These are phyloP conservation scores for Spathaspora boniae DNA, from an alignment of 805 yeast genomes.

Conservation along the genomic window DNA sequence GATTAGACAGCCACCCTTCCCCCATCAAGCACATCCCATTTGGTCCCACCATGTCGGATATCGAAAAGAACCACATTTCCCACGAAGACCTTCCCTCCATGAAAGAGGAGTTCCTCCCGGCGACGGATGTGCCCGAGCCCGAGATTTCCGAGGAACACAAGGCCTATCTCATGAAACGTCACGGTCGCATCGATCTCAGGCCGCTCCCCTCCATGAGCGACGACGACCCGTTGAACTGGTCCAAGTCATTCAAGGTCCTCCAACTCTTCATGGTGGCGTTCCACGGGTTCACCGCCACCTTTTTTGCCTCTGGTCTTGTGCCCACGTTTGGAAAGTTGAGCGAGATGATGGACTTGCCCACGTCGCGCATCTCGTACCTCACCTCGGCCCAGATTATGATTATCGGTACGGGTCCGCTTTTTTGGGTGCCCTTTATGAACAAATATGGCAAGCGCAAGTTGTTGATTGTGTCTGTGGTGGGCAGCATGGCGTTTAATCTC, in stretches of 20 bases:
- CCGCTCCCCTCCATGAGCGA: conserved; percentile 14
- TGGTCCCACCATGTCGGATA: neutral
- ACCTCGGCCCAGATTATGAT: conserved; percentile 14
- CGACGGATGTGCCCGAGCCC: too few species aligned
- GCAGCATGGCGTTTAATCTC: conserved; percentile 12
- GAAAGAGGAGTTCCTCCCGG: conserved; percentile 5
- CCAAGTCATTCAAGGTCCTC: conserved; percentile 7
- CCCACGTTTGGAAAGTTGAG: conserved; percentile 13
- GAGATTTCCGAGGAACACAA: conserved; percentile 9
- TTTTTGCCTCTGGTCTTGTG: conserved; percentile 17
- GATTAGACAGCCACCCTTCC: too few species aligned
- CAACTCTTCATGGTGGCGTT: conserved; percentile 15
- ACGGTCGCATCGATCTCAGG: conserved; percentile 13
- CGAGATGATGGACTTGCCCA: conserved; percentile 7
- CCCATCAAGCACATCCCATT: conserved; percentile 1
- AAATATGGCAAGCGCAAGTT: conserved; percentile 13
- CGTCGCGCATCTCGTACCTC: conserved; percentile 12
- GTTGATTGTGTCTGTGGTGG: conserved; percentile 12
- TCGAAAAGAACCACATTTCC: neutral
- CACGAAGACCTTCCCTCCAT: too few species aligned
- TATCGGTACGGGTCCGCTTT: conserved; percentile 14
- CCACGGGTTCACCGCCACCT: conserved; percentile 16
- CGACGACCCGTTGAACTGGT: conserved; percentile 18
- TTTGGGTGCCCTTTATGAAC: conserved; percentile 17
- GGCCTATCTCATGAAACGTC: conserved; percentile 11